Evolutionary conservation across 2,329 filamentous ascomycete genomes (phyloP).

Genomic region (Fusarium keratoplasticum): DNA sequence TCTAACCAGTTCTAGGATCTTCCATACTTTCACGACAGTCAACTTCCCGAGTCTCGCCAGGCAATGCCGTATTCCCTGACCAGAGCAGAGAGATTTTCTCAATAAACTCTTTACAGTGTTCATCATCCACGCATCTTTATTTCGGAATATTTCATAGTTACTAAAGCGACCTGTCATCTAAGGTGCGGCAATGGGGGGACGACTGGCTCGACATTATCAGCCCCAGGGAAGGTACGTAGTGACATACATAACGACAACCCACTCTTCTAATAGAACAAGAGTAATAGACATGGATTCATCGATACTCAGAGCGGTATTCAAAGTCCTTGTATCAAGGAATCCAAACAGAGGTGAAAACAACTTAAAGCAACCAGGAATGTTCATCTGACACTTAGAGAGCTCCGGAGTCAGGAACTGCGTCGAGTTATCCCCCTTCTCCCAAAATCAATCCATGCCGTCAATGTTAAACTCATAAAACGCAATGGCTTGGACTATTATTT

Average conservation of each 20-base stretch:
- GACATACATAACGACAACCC: not conserved
- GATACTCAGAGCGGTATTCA: not conserved
- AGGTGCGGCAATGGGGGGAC: not conserved
- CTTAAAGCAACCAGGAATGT: not conserved
- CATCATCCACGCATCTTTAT: not conserved
- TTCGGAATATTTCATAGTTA: not conserved
- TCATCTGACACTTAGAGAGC: not conserved
- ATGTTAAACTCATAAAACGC: not conserved
- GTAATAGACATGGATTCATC: not conserved
- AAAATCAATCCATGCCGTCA: not conserved
- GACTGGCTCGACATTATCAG: not conserved
- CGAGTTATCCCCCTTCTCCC: not conserved
- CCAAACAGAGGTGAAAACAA: not conserved
- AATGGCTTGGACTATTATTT: not conserved
- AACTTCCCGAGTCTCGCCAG: not conserved
- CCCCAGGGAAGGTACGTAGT: not conserved
- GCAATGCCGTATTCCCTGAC: not conserved
- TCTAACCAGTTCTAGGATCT: no score
- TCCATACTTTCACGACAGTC: no score
- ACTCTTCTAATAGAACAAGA: not conserved
- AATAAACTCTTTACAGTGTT: not conserved
- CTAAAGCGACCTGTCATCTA: not conserved
- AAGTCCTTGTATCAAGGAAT: not conserved
- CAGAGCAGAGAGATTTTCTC: not conserved
- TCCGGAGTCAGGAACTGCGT: not conserved